Evolutionary conservation across 2,329 filamentous ascomycete genomes (phyloP), one percentile per base, ranked within the genome.

Genomic region (Helicocarpus griseus): DNA sequence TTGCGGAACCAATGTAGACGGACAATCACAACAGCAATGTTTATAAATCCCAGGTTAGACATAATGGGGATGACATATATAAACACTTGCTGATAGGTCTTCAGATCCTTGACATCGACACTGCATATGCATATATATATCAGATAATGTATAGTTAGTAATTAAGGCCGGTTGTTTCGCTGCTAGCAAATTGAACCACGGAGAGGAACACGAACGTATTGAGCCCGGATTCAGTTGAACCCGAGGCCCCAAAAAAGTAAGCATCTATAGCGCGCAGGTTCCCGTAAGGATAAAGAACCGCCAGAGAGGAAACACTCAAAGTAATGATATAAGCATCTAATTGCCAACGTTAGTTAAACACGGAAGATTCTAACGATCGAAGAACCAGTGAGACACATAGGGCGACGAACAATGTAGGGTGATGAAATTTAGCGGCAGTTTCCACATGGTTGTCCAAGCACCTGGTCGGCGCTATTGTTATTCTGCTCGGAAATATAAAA

Each of bases 1-100:
- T 72, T 72, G 40, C 71, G 64, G 56, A 79, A 79, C 73, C 75
- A 79, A 45, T 66, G 61, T 2, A 79, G 57, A 0, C 77, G 68
- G 0, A 75, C 69, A 11, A 73, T 57, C 3, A 79, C 73, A 4
- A 78, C 72, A 6, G 74, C 48, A 2, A 73, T 70, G 56, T 78
- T 78, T 58, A 79, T 64, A 56, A 77, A 76, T 0, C 69, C 69
- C 14, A 76, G 52, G 51, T 78, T 77, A 0, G 69, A 71, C 2
- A 79, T 52, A 6, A 76, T 67, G 0, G 77, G 74, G 17, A 76
- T 61, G 43, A 78, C 65, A 57, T 78, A 80, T 33, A 78, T 57
- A 48, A 70, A 73, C 3, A 79, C 54, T 56, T 79, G 77, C 57
- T 79, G 77, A 52, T 78, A 79, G 0, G 65, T 69, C 53, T 69